Evolutionary conservation across 257 asterid genomes (phyloP), one percentile per base, ranked within the genome.

Genomic region (Asclepias syriaca): DNA sequence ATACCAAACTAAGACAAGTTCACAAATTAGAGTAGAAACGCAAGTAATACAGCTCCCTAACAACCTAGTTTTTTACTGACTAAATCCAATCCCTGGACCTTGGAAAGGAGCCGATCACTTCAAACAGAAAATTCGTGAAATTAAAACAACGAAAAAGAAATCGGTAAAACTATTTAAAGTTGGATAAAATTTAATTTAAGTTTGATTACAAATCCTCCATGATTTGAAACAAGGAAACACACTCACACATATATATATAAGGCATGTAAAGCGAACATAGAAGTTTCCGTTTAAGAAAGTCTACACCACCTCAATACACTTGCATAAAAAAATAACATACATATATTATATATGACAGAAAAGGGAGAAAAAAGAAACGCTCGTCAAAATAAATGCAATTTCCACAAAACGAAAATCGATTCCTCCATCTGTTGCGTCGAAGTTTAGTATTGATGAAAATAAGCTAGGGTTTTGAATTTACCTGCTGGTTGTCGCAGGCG

Each of bases 51-150:
- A 14, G 50, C 64, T 56, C 50, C 11, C 49, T 37, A 64, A 64
- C 50, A 8, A 39, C 27, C 29, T 22, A 1, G 0, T 34, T 11
- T 37, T 37, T 37, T 58, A 27, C 64, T 22, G 64, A 12, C 2
- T 22, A 22, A 22, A 11, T 22, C 15, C 37, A 37, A 16, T 37
- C 22, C 40, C 34, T 19, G 53, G 54, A 54, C 22, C 40, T 54
- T 19, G 53, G 54, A 54, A 5, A 43, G 6, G n/a, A 69, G 9
- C 8, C 37, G 6, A 19, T 11, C 29, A 40, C 32, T 65, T 39
- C 5, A 74, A 19, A 40, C 21, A n/a, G 54, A 18, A 74, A 74
- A 19, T n/a, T 10, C 27, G 54, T 40, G 50, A 66, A 55, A 66
- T 53, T 1, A 5, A 56, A 56, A 7, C 3, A 5, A 24, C 27